These are phyloP conservation scores for Elsinoe batatas DNA, from an alignment of 2,329 filamentous ascomycete species.

Conservation along the genomic window DNA sequence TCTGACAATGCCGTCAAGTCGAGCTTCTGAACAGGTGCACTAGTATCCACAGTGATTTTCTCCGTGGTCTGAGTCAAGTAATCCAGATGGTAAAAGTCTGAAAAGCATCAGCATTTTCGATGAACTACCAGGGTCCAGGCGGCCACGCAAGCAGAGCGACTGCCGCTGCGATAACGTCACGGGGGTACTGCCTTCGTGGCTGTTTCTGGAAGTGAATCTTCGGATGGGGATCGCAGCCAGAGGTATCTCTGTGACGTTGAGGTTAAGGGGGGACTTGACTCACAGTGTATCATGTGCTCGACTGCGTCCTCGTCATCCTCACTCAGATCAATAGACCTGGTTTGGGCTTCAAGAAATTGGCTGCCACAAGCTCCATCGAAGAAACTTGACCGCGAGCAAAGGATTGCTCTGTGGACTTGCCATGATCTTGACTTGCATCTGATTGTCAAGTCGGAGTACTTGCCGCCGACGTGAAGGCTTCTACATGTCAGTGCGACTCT, in stretches of 20 bases:
- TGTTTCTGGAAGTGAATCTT: too few relatives aligned
- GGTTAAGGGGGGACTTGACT: conserved; percentile 18
- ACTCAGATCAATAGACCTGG: conserved; percentile 28
- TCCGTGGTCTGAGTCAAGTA: conserved; percentile 23
- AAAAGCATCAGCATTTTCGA: conserved; percentile 1
- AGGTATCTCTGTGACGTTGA: background rate
- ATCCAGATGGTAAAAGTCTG: conserved; percentile 32
- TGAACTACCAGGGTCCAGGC: background rate
- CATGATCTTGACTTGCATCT: conserved; percentile 37
- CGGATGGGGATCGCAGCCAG: too few relatives aligned
- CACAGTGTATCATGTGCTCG: conserved; percentile 32
- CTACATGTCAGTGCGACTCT: conserved; percentile 13
- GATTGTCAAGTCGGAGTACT: conserved; percentile 42
- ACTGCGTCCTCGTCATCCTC: conserved; percentile 32
- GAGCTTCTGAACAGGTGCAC: conserved; percentile 20
- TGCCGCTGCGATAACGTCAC: background rate
- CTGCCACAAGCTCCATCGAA: conserved; percentile 32
- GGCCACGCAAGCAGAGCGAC: background rate
- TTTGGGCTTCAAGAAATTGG: conserved; percentile 26
- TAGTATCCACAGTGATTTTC: conserved; percentile 19
- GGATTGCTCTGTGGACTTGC: conserved; percentile 38
- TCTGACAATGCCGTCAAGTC: conserved; percentile 28
- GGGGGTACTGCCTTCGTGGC: background rate
- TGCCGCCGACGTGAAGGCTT: conserved; percentile 28
- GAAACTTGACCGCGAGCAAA: conserved; percentile 41